A percentile compares a stretch with the other conserved stretches of the same genome.
phyloP scores from a whole-genome alignment of 2,329 filamentous ascomycete species.

The Berkeleyomyces basicola region DNA sequence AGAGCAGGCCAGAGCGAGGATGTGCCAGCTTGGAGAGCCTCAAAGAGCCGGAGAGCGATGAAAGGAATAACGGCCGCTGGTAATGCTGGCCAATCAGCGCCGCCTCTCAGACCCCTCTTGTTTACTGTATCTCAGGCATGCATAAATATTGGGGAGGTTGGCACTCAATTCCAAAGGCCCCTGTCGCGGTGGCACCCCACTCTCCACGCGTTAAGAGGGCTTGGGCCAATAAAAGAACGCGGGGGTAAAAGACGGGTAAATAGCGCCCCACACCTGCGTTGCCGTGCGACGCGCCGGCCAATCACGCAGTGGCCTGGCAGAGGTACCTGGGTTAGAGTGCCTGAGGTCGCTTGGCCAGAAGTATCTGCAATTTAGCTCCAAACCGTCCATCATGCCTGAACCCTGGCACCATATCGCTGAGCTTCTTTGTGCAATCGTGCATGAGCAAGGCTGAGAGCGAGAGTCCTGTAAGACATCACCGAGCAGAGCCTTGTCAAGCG shows the following conservation, averaged over 20 bases:
- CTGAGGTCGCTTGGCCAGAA: background rate
- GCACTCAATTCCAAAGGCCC: background rate
- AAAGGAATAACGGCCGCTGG: constrained; percentile 3
- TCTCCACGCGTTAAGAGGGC: constrained; percentile 2
- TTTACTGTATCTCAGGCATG: constrained; percentile 5
- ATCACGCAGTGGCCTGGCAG: background rate
- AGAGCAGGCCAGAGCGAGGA: background rate
- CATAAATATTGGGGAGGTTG: constrained; percentile 10
- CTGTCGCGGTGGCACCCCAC: background rate
- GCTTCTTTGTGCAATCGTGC: no score
- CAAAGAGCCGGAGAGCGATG: background rate
- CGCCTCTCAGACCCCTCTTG: background rate
- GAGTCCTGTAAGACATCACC: background rate
- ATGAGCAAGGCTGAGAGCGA: background rate
- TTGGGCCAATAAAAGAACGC: background rate
- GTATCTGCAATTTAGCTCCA: background rate
- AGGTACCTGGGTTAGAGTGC: background rate
- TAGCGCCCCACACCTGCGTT: constrained; percentile 1
- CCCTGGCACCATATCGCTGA: background rate
- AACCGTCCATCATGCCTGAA: background rate
- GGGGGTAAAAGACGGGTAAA: background rate
- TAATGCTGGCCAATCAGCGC: constrained; percentile 13
- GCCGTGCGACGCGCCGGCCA: constrained; percentile 6
- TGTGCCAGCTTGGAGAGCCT: background rate
- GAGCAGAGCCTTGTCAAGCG: background rate